Conservation (phyloP, 2,329 filamentous ascomycete genomes). For the Annulohypoxylon truncatum region DNA sequence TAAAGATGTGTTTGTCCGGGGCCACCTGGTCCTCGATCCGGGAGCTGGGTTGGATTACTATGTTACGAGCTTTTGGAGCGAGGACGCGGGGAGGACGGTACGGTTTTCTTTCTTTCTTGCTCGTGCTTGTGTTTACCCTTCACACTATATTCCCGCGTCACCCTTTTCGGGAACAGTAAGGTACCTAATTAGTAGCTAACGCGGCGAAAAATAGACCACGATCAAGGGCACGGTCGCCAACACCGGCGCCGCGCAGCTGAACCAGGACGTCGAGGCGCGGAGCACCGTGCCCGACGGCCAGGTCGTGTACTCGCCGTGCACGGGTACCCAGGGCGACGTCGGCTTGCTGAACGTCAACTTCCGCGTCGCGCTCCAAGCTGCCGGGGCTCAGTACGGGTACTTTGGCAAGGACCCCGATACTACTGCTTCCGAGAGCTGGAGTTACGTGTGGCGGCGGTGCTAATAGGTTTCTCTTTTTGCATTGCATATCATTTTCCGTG, state of each 20-base stretch:
- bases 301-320: constrained; percentile 54
- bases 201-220: constrained; percentile 49
- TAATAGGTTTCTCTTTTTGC: constrained; percentile 32
- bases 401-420: constrained; percentile 51
- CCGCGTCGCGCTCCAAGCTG: constrained; percentile 52
- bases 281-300: constrained; percentile 42
- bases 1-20: constrained; percentile 49
- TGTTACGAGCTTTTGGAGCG: constrained; percentile 53
- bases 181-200: too few relatives aligned
- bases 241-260: constrained; percentile 41
- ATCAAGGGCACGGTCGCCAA: constrained; percentile 47
- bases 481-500: not conserved
- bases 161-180: too few relatives aligned
- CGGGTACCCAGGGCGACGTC: constrained; percentile 48
- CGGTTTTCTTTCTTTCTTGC: constrained; percentile 8
- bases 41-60: constrained; percentile 51
- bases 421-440: constrained; percentile 50
- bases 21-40: constrained; percentile 50
- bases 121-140: too few relatives aligned
- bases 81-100: constrained; percentile 52
- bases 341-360: constrained; percentile 57
- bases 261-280: constrained; percentile 49
- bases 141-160: too few relatives aligned
- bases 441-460: constrained; percentile 53
- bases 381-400: constrained; percentile 48